phyloP scores from a whole-genome alignment of 2,329 filamentous ascomycete species.

The Clonostachys chloroleuca region DNA sequence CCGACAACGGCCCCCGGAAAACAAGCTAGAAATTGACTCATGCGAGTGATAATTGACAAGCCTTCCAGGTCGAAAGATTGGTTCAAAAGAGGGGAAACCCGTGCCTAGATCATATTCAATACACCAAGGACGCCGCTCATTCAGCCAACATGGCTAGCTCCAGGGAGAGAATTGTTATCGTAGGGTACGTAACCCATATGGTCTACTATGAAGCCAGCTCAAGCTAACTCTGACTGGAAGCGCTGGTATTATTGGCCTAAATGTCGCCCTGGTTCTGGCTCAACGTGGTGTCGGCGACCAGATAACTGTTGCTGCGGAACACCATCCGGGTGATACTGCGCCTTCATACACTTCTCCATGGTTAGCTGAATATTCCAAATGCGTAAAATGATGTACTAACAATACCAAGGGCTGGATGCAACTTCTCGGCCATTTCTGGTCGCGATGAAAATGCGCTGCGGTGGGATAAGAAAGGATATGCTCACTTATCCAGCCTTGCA shows the following conservation, averaged over 20 bases:
- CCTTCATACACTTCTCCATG: constrained; percentile 32
- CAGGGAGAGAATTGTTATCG: no score
- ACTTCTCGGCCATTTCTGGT: constrained; percentile 36
- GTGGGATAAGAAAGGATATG: constrained; percentile 33
- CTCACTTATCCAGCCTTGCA: constrained; percentile 24
- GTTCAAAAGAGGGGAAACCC: no score
- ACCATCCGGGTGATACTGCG: constrained; percentile 30
- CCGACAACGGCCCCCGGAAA: no score
- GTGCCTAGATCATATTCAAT: no score
- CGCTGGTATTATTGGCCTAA: constrained; percentile 29
- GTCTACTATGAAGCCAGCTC: no score
- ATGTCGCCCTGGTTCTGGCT: constrained; percentile 26
- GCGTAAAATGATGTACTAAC: not conserved
- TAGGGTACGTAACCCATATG: no score
- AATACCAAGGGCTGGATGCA: constrained; percentile 29
- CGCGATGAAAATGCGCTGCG: constrained; percentile 31
- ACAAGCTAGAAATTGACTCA: no score
- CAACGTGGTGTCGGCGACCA: constrained; percentile 19
- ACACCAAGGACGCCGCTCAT: no score
- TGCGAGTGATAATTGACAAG: no score
- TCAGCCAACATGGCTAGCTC: no score
- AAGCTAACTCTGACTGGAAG: constrained; percentile 6
- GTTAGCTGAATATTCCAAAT: constrained; percentile 8
- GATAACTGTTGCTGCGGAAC: constrained; percentile 28
- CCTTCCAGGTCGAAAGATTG: no score